Conservation (phyloP, 2,329 filamentous ascomycete genomes). For the Chrysoporthe austroafricana region DNA sequence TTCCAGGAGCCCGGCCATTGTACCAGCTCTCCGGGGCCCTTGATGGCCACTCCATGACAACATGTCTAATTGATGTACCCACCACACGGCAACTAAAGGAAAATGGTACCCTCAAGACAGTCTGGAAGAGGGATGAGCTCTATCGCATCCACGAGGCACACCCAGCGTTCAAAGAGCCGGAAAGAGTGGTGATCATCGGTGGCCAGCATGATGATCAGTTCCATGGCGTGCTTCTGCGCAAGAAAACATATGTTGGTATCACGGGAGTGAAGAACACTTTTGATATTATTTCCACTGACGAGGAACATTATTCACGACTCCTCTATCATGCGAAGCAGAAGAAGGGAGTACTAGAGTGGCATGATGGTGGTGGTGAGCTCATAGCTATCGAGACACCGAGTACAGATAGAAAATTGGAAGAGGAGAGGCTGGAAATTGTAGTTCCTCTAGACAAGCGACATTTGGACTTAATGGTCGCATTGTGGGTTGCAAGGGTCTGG, state of each 20-base stretch:
- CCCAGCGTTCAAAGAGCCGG: background rate
- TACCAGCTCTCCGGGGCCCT: slow-evolving; percentile 20
- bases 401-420: background rate
- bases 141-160: slow-evolving; percentile 12
- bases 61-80: slow-evolving; percentile 6
- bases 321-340: slow-evolving; percentile 14
- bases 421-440: slow-evolving; percentile 17
- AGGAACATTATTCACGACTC: background rate
- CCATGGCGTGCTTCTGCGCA: slow-evolving; percentile 9
- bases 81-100: background rate
- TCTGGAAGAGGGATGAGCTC: slow-evolving; percentile 7
- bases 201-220: slow-evolving; percentile 10
- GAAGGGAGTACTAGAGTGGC: slow-evolving; percentile 22
- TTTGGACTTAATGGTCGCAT: slow-evolving; percentile 12
- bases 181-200: background rate
- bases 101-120: slow-evolving; percentile 4
- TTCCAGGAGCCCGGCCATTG: slow-evolving; percentile 8
- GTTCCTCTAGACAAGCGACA: slow-evolving; percentile 14
- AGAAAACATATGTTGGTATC: background rate
- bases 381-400: slow-evolving; percentile 8
- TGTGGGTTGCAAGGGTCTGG: slow-evolving; percentile 20
- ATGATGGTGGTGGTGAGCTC: slow-evolving; percentile 7
- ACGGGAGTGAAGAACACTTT: slow-evolving; percentile 3
- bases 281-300: slow-evolving; percentile 5
- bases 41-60: background rate